phyloP scores from a whole-genome alignment of 2,329 filamentous ascomycete genomes.

The Fusarium sp. region DNA sequence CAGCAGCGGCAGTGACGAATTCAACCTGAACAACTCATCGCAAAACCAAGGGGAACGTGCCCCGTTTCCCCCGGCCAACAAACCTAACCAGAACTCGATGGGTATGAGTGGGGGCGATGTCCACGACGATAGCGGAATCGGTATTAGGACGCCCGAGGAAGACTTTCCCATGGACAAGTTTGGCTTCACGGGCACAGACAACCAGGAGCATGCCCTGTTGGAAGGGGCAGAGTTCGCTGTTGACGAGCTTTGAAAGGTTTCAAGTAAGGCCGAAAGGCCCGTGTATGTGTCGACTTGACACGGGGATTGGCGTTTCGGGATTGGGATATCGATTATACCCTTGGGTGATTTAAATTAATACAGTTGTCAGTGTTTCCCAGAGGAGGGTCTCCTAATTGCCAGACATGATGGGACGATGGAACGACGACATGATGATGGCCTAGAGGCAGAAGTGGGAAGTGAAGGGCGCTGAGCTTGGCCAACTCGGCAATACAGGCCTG shows the following conservation, averaged over 20 bases:
- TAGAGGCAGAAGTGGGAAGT: conserved; percentile 3
- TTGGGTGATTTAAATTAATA: conserved; percentile 43
- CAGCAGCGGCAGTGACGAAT: conserved; percentile 60
- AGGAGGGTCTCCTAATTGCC: conserved; percentile 39
- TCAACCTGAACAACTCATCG: conserved; percentile 57
- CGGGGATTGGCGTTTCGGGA: conserved; percentile 42
- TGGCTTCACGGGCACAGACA: conserved; percentile 56
- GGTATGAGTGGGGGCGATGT: conserved; percentile 56
- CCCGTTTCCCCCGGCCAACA: conserved; percentile 61
- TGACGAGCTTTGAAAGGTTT: conserved; percentile 30
- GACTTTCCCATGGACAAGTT: conserved; percentile 73
- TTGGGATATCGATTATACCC: conserved; percentile 40
- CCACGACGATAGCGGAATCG: conserved; percentile 81
- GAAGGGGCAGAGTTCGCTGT: conserved; percentile 47
- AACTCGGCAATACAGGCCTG: not conserved
- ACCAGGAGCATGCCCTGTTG: conserved; percentile 51
- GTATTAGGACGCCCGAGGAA: conserved; percentile 75
- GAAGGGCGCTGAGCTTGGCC: not conserved
- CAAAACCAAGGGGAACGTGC: conserved; percentile 63
- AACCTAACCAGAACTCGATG: conserved; percentile 56
- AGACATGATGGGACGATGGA: conserved; percentile 49
- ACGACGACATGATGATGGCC: conserved; percentile 49
- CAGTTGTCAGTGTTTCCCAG: conserved; percentile 31
- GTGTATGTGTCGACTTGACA: conserved; percentile 4
- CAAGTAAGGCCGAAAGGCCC: not conserved